Evolutionary conservation across 805 yeast genomes (phyloP), one percentile per base, ranked within the genome.

Genomic region (Spathaspora hagerdaliae): DNA sequence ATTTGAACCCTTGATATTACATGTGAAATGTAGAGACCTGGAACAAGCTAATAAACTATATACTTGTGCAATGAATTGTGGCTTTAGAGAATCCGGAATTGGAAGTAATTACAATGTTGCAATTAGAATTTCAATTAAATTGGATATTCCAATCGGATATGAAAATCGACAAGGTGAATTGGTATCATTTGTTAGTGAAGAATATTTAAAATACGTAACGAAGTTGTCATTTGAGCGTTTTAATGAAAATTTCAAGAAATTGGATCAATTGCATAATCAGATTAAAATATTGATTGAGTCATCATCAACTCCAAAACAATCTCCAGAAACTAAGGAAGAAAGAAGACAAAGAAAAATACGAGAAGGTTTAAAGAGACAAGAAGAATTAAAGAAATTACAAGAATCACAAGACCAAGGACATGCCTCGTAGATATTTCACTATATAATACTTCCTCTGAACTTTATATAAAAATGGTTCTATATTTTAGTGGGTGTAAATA

Each of bases 41-140:
- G 67, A 63, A 11, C 63, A 74, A 5, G 96, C 96, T 0, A 71
- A 75, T n/a, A 64, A 64, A 35, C 61, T 89, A 9, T 87, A 82
- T 51, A 78, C 82, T 33, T 64, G 78, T 0, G 96, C 96, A 0
- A 83, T 88, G 87, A 75, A 77, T 2, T 84, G 94, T 64, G 96
- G 96, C 2, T 89, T 85, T 57, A 73, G 96, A 56, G 96, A 89
- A 61, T 77, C 87, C 29, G 96, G 96, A 0, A 87, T 89, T 39
- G 95, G 95, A 7, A 73, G 82, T 29, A 87, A 88, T 55, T 78
- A 81, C 53, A 71, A 84, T 10, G 95, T 89, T 6, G 96, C 90
- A 0, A 77, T 89, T 14, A 71, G 96, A 51, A 85, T 81, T 1
- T 81, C 88, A 5, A 81, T 89, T 46, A 79, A 79, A 50, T 61